Percentiles rank a stretch among this genome's conserved stretches.
Evolutionary conservation across 2,329 filamentous ascomycete genomes (phyloP).

Genomic region (Nemania bipapillata): DNA sequence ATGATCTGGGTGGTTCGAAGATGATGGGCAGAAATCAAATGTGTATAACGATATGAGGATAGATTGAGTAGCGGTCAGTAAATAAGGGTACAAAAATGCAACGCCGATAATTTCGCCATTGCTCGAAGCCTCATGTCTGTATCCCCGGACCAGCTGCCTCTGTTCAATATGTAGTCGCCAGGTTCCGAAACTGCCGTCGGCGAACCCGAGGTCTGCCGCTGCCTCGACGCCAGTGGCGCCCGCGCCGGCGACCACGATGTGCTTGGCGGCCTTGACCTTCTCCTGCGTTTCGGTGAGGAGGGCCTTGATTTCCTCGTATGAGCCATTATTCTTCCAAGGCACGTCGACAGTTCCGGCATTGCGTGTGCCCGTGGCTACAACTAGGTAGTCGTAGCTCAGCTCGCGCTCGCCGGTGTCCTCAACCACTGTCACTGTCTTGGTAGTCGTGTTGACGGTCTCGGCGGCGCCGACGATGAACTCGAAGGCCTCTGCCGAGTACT

Average conservation of each 20-base stretch:
- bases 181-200: conserved; percentile 69
- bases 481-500: conserved; percentile 61
- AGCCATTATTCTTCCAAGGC: conserved; percentile 65
- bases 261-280: conserved; percentile 58
- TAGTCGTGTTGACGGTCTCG: conserved; percentile 54
- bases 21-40: conserved; percentile 57
- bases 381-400: conserved; percentile 65
- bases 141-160: conserved; percentile 60
- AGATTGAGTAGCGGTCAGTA: conserved; percentile 79
- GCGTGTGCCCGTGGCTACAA: conserved; percentile 67
- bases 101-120: conserved; percentile 75
- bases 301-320: conserved; percentile 58
- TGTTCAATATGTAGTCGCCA: conserved; percentile 68
- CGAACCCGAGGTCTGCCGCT: conserved; percentile 65
- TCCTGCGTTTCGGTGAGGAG: conserved; percentile 57
- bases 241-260: conserved; percentile 67
- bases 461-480: conserved; percentile 65
- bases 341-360: conserved; percentile 52
- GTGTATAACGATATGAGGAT: conserved; percentile 81
- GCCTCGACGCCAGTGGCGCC: conserved; percentile 67
- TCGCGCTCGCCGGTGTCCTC: conserved; percentile 45
- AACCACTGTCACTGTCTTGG: conserved; percentile 58
- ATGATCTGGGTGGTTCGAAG: not conserved
- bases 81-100: conserved; percentile 77
- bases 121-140: conserved; percentile 69